Conservation (phyloP, 352 stramenopile species). For the Pythium graminicola region DNA sequence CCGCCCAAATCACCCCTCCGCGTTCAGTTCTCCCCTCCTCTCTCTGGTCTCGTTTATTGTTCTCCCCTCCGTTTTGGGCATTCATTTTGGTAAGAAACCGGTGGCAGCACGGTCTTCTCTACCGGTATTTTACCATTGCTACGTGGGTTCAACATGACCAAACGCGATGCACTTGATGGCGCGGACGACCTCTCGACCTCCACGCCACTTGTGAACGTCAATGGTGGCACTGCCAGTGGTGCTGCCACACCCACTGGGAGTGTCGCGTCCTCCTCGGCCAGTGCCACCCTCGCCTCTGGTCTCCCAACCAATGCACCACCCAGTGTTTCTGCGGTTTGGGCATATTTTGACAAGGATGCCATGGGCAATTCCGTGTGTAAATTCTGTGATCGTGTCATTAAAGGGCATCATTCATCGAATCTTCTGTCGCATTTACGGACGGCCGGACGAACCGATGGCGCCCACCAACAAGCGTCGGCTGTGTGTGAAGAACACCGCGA, state of each 20-base stretch:
- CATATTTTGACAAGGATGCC: conserved; percentile 75
- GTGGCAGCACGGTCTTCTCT: conserved; percentile 11
- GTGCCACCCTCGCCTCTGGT: background rate
- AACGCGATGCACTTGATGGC: conserved; percentile 16
- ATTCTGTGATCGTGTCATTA: conserved; percentile 80
- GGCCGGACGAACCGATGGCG: conserved; percentile 54
- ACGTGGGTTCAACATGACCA: conserved; percentile 24
- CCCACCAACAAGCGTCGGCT: conserved; percentile 65
- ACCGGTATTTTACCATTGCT: conserved; percentile 22
- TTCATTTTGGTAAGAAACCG: conserved; percentile 22
- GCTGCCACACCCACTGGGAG: conserved; percentile 5
- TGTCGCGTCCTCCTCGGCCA: background rate
- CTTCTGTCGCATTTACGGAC: conserved; percentile 74
- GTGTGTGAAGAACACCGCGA: conserved; percentile 77
- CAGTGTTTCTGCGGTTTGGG: conserved; percentile 76
- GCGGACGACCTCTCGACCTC: conserved; percentile 12
- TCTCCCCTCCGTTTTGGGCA: background rate
- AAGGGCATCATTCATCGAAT: conserved; percentile 81
- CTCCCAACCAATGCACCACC: conserved; percentile 33
- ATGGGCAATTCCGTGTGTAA: conserved; percentile 77
- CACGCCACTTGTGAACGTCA: conserved; percentile 2
- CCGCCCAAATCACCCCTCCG: background rate
- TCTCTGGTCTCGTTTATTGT: conserved; percentile 3
- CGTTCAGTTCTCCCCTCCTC: background rate
- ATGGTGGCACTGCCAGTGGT: conserved; percentile 5